Percentiles rank a stretch among this genome's conserved stretches.
Evolutionary conservation across 2,329 filamentous ascomycete genomes (phyloP).

Genomic region (Uncinocarpus reesii): DNA sequence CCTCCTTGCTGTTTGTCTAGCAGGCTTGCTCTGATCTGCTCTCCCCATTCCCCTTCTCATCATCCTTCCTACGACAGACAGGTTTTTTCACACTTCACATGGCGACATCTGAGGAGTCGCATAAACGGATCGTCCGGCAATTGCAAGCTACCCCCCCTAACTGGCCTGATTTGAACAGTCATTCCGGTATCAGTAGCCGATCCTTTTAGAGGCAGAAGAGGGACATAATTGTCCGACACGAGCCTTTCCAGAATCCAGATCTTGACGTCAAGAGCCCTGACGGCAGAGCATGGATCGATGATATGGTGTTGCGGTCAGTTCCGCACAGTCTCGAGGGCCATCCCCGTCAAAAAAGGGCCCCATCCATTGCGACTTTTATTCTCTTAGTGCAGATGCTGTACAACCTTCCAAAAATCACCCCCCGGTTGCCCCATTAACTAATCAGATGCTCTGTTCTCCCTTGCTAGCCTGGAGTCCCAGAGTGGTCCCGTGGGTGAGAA

Average conservation of each 20-base stretch:
- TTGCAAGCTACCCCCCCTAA: background rate
- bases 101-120: too few species aligned
- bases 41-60: too few species aligned
- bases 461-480: too few species aligned
- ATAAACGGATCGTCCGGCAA: constrained; percentile 10
- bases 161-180: constrained; percentile 2
- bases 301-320: constrained; percentile 10
- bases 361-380: background rate
- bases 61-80: too few species aligned
- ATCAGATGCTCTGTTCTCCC: background rate
- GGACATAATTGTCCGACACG: constrained; percentile 10
- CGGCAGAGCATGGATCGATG: constrained; percentile 1
- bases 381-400: constrained; percentile 10
- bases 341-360: background rate
- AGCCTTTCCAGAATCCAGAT: constrained; percentile 9
- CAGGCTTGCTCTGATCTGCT: too few species aligned
- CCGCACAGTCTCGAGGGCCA: constrained; percentile 2
- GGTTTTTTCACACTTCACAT: too few species aligned
- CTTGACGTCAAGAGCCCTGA: constrained; percentile 7
- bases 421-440: background rate
- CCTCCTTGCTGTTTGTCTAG: too few species aligned
- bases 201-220: background rate
- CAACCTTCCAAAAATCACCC: background rate
- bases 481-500: too few species aligned
- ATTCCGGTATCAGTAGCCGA: constrained; percentile 6